Conservation (phyloP, 2,329 filamentous ascomycete genomes). For the Monilinia laxa region DNA sequence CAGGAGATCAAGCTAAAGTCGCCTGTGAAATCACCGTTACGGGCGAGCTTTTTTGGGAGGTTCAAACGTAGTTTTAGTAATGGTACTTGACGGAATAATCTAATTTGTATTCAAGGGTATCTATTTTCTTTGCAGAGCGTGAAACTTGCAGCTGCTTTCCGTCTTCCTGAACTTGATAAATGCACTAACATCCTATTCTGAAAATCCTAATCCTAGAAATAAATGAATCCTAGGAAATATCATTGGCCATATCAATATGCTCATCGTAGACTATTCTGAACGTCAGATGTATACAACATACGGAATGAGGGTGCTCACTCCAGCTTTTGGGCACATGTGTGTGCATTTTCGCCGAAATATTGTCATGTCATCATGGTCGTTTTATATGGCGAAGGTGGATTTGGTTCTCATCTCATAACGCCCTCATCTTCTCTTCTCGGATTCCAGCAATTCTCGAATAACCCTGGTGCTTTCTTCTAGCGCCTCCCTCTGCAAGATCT, state of each 20-base stretch:
- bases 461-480: constrained; percentile 46
- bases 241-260: too few species aligned
- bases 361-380: neutral
- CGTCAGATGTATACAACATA: neutral
- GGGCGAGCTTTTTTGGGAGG: constrained; percentile 33
- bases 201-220: neutral
- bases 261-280: neutral
- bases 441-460: constrained; percentile 50
- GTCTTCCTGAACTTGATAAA: neutral
- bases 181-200: neutral
- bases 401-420: neutral
- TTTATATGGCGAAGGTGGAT: neutral
- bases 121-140: neutral
- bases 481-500: constrained; percentile 48
- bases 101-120: constrained; percentile 15
- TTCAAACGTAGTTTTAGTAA: constrained; percentile 37
- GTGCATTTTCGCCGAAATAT: neutral
- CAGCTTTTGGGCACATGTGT: neutral
- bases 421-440: constrained; percentile 41
- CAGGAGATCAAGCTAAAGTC: neutral
- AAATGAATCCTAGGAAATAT: neutral
- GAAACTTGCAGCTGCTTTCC: neutral
- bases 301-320: neutral
- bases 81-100: constrained; percentile 24
- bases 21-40: constrained; percentile 13